Evolutionary conservation across 805 yeast species (phyloP).

Genomic region (Hanseniaspora taiwanica): DNA sequence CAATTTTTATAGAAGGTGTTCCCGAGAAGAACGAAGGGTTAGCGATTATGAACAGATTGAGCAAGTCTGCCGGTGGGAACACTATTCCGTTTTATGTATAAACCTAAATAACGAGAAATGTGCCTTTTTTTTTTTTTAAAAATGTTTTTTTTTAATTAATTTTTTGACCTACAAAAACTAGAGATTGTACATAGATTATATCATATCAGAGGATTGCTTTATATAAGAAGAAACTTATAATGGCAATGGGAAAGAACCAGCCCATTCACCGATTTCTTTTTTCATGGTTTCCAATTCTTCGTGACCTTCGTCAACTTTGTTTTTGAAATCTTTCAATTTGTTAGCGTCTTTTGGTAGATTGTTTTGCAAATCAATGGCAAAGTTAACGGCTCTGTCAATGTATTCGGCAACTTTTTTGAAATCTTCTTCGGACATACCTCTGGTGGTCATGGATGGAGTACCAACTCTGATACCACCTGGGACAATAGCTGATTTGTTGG

Average conservation of each 20-base stretch:
- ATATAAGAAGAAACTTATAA: not conserved
- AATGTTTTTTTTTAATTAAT: not conserved
- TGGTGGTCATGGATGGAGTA: constrained; percentile 96
- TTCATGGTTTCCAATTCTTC: constrained; percentile 56
- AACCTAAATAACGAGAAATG: not conserved
- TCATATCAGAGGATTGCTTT: too few species aligned
- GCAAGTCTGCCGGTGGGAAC: constrained; percentile 63
- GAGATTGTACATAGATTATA: too few species aligned
- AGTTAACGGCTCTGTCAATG: constrained; percentile 66
- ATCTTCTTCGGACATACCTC: constrained; percentile 86
- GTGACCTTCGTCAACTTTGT: constrained; percentile 56
- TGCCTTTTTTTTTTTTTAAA: not conserved
- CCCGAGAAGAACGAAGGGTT: constrained; percentile 67
- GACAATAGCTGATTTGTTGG: constrained; percentile 71
- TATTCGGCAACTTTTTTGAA: constrained; percentile 67
- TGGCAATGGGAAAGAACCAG: constrained; percentile 68
- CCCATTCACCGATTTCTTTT: constrained; percentile 80
- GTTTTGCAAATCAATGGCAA: constrained; percentile 64
- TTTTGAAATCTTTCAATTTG: constrained; percentile 92
- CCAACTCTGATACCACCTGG: constrained; percentile 98
- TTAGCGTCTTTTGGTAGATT: constrained; percentile 83
- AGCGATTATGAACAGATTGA: constrained; percentile 86
- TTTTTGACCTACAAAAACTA: not conserved
- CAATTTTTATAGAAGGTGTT: constrained; percentile 77
- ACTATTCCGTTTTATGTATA: constrained; percentile 4